Percentiles rank a stretch among this genome's conserved stretches.
Evolutionary conservation across 192 early-diverging fungal genomes (phyloP).

Genomic region (Backusella westeae): DNA sequence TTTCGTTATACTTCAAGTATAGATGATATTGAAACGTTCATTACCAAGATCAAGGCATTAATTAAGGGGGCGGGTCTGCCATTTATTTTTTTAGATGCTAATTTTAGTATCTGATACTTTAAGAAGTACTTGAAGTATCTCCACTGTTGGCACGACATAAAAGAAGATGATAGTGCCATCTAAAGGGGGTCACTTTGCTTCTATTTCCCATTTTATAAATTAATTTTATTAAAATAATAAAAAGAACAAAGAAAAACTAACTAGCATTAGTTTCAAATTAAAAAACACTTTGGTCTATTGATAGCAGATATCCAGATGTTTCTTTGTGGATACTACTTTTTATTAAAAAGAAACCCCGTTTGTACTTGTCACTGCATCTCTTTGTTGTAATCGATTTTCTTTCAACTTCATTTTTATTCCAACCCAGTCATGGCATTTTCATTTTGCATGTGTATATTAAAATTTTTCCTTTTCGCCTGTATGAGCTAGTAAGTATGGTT

Average conservation of each 20-base stretch:
- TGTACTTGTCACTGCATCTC: too few species aligned
- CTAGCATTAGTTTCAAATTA: too few species aligned
- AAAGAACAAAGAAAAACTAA: too few species aligned
- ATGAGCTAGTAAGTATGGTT: neutral
- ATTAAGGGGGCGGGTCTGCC: neutral
- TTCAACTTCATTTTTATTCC: too few species aligned
- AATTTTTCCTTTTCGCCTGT: neutral
- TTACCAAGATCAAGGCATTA: neutral
- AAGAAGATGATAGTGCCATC: neutral
- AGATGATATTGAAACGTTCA: neutral
- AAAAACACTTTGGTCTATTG: too few species aligned
- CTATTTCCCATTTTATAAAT: neutral
- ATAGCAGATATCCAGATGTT: too few species aligned
- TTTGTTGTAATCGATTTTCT: too few species aligned
- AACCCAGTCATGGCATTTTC: neutral
- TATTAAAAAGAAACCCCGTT: too few species aligned
- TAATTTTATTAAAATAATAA: too few species aligned
- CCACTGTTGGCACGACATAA: neutral
- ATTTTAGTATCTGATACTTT: neutral
- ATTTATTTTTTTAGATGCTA: neutral
- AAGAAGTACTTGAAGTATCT: neutral
- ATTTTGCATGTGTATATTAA: neutral
- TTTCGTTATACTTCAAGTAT: neutral
- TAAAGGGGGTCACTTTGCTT: neutral
- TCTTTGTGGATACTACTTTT: too few species aligned